Evolutionary conservation across 2,329 filamentous ascomycete genomes (phyloP), one percentile per base, ranked within the genome.

Genomic region (Alternaria arborescens): DNA sequence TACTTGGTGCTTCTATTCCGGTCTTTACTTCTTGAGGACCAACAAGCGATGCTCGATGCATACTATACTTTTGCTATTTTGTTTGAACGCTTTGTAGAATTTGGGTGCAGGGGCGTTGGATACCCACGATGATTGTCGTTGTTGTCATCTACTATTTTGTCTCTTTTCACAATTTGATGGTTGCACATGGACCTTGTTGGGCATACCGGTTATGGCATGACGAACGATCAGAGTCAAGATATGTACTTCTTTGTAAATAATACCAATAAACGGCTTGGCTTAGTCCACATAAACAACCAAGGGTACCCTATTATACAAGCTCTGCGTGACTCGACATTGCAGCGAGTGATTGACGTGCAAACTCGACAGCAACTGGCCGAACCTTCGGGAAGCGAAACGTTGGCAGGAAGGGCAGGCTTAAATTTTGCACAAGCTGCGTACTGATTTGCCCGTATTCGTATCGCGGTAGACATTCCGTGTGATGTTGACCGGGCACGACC

Each of bases 91-190:
- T 55, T 55, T 56, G 32, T 60, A 59, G 58, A 61, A 67, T 48
- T 64, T 44, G 53, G 58, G 51, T 62, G 52, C 53, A 61, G 53
- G 62, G 66, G 68, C 67, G 69, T 71, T 72, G 70, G 68, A 72
- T 72, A 72, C 70, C 70, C 70, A 68, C 61, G 67, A 68, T 61
- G 56, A 63, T 64, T 52, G 20, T 53, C 44, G 28, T 62, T 52
- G 43, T 51, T 47, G 44, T 32, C 44, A 28, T 36, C 28, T 48
- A 28, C 50, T 52, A 48, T 32, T 64, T 61, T 62, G 52, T 58
- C 65, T 53, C 55, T 26, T 63, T 67, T 58, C 48, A 36, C 57
- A 62, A 66, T 63, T 63, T 66, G 62, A 62, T 36, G 59, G 58
- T 53, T 50, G 34, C 44, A 48, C 38, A 40, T 40, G 38, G 24